Base-by-base conservation (phyloP, 257 asterid genomes). In the Rubia yunnanensis region DNA sequence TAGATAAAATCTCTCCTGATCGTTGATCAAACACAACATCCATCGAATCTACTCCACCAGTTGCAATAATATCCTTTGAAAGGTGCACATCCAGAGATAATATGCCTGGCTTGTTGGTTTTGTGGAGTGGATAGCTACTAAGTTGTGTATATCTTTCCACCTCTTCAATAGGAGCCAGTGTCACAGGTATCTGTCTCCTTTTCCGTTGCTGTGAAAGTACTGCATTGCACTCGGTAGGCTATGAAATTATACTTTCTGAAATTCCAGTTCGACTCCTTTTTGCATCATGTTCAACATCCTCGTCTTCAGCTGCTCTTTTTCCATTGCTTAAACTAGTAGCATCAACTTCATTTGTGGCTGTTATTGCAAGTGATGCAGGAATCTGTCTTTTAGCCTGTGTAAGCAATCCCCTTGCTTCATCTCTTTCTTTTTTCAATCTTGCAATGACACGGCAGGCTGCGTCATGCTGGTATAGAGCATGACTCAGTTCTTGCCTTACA, bases 391-490 rank as follows among this genome's bases (percentile, higher is more conserved):
- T 95, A 59, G 95, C 95, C 75, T 80, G 96, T 53, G 95, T 85
- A 73, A 94, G 71, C 49, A 94, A 79, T 20, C 63, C 80, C 82
- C 95, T 80, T 54, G 99, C 96, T 79, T 94, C 99, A 65, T 94
- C 98, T 81, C 98, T 85, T 83, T 90, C 99, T 79, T 88, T 94
- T 80, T 85, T 90, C 68, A 94, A 73, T 81, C 99, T 86, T 77
- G 99, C 98, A 85, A 94, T 94, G 62, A 94, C 99, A 80, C 98
- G 94, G 77, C 99, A 90, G 5, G 99, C 99, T 48, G 99, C 98
- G 73, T 94, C 99, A 81, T 94, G 99, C 98, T 94, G 99, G 80
- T 94, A 94, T 63, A 90, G 70, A 59, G 99, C 98, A 76, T 94
- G 99, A 76, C 99, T 94, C 57, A 94, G 84, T 81, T 94, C 99